Conservation (phyloP, 805 yeast genomes). For the Priceomyces medius region DNA sequence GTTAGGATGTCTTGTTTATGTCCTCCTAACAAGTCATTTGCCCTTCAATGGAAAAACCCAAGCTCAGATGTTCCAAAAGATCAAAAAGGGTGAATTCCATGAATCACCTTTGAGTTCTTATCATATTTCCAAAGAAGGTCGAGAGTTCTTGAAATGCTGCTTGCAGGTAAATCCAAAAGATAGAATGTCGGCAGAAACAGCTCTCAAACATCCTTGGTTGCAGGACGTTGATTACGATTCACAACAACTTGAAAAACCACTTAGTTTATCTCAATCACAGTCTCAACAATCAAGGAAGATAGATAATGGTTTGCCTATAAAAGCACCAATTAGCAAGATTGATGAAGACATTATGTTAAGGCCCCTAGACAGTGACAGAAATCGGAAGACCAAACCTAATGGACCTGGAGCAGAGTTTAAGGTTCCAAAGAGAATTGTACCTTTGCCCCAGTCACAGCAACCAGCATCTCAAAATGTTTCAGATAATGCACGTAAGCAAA, state of each 20-base stretch:
- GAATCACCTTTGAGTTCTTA: conserved; percentile 69
- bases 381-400: conserved; percentile 16
- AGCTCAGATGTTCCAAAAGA: conserved; percentile 75
- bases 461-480: conserved; percentile 10
- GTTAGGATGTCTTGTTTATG: conserved; percentile 90
- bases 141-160: conserved; percentile 67
- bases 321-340: conserved; percentile 37
- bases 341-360: conserved; percentile 45
- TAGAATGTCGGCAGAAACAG: conserved; percentile 73
- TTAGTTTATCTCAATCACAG: conserved; percentile 69
- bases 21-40: conserved; percentile 84
- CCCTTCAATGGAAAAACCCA: conserved; percentile 96
- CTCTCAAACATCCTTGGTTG: conserved; percentile 85
- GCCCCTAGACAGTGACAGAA: conserved; percentile 34
- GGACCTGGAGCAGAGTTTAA: conserved; percentile 35
- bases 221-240: conserved; percentile 26
- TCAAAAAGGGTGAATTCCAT: conserved; percentile 75
- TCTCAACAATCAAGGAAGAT: conserved; percentile 57
- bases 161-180: conserved; percentile 73
- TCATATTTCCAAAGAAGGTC: conserved; percentile 64
- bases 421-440: conserved; percentile 43
- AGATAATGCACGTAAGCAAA: background rate
- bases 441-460: conserved; percentile 41
- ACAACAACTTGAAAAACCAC: conserved; percentile 32
- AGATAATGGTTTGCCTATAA: conserved; percentile 36